Base-by-base conservation (phyloP, 2,329 filamentous ascomycete genomes). In the Taxawa tesnikishii region DNA sequence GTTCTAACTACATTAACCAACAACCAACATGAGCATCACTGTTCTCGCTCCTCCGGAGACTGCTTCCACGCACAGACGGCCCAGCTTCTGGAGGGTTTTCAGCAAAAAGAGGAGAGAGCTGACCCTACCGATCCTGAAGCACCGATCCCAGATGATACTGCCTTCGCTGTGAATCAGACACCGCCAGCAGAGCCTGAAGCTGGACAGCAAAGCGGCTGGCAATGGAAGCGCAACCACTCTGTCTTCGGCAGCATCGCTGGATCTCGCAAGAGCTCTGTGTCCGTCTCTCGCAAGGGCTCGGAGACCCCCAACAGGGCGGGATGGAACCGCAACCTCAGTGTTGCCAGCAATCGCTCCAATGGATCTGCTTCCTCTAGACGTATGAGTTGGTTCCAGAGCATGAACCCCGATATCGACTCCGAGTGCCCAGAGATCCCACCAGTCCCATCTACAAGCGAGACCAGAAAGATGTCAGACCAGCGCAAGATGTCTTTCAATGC, bases 381-480 rank as follows among this genome's bases (percentile, higher is more conserved):
- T 8, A 4, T 17, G 8, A 32, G 33, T 26, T 37, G 34, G 34
- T 37, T 21, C 14, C 28, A n/a, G 10, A 33, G 30, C 14, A 31
- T 14, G 23, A 37, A 37, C 34, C 34, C 34, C 15, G 33, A 36
- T 14, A 31, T 29, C 13, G 16, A 31, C 6, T n/a, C n/a, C n/a
- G n/a, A n/a, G n/a, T n/a, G n/a, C n/a, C n/a, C n/a, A n/a, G 30
- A 24, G n/a, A 18, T 37, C 15, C 34, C 34, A 12, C 29, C 30
- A 12, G 31, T 37, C 12, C 19, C 19, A 23, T 8, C 19, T 8
- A 8, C 8, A n/a, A 8, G n/a, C n/a, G 19, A 23, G 8, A 23
- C 19, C 8, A 23, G 19, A 23, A 23, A 23, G 19, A 23, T n/a
- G 8, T 23, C 19, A 8, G n/a, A n/a, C 19, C 8, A 8, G 19